Evolutionary conservation across 192 early-diverging fungal genomes (phyloP).

Genomic region (Backusella tarrabulga): DNA sequence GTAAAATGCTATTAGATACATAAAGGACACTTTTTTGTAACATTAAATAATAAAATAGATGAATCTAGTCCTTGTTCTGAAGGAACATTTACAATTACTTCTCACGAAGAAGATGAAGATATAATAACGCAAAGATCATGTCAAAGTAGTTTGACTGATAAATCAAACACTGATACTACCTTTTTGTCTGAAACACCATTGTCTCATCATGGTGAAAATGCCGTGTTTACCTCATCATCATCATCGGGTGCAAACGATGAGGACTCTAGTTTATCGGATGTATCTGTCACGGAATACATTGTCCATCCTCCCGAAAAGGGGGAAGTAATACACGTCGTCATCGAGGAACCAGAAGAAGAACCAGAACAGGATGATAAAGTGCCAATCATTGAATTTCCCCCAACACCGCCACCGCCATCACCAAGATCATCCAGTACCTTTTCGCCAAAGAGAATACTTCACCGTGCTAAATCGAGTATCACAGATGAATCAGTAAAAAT

Average conservation of each 20-base stretch:
- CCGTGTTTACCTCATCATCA: not conserved
- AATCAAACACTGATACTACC: not conserved
- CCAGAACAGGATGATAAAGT: not conserved
- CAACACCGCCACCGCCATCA: not conserved
- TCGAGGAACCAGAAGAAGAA: not conserved
- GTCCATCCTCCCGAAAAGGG: not conserved
- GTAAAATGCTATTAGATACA: not conserved
- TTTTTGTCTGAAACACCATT: not conserved
- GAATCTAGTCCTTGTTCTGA: not conserved
- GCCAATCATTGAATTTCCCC: not conserved
- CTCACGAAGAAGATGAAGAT: not conserved
- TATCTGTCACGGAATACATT: constrained; percentile 6
- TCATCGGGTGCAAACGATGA: not conserved
- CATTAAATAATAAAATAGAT: not conserved
- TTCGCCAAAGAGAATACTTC: constrained; percentile 3
- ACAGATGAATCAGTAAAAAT: constrained; percentile 1
- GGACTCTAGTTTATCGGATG: not conserved
- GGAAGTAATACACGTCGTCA: not conserved
- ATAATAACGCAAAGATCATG: not conserved
- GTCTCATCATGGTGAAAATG: not conserved
- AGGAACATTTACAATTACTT: not conserved
- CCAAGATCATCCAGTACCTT: not conserved
- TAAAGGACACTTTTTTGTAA: not conserved
- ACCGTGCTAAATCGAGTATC: constrained; percentile 11
- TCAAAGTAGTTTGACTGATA: constrained; percentile 1